Conservation (phyloP, 164 flowering plant species). For the Litsea cubeba region DNA sequence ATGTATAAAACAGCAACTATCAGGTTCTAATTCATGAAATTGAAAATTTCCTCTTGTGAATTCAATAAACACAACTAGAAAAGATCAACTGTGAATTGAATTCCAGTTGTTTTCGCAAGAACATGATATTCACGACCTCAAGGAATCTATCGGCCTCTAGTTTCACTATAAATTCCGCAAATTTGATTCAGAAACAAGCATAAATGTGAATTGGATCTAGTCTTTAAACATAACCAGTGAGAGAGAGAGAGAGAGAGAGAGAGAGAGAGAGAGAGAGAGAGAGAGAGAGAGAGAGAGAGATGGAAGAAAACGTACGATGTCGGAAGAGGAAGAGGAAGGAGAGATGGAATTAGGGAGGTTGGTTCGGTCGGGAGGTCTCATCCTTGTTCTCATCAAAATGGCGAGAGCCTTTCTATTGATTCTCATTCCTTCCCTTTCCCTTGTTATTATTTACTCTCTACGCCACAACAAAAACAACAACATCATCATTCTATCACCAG, state of each 20-base stretch:
- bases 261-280: neutral
- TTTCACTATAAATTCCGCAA: neutral
- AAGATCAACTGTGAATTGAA: neutral
- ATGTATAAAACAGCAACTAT: neutral
- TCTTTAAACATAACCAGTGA: too few relatives aligned
- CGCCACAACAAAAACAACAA: too few relatives aligned
- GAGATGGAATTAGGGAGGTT: constrained; percentile 25
- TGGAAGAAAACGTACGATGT: neutral
- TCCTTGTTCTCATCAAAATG: constrained; percentile 67
- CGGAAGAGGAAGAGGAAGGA: neutral
- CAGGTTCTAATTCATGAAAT: neutral
- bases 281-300: neutral
- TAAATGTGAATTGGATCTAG: too few relatives aligned
- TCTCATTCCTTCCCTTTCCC: neutral
- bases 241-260: neutral
- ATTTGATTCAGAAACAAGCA: too few relatives aligned
- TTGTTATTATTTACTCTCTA: too few relatives aligned
- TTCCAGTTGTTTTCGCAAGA: neutral
- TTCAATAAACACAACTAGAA: too few relatives aligned
- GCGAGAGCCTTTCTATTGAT: constrained; percentile 46
- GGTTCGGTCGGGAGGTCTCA: constrained; percentile 39
- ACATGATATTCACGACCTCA: neutral
- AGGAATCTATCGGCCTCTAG: neutral
- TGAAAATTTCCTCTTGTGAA: neutral
- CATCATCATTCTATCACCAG: too few relatives aligned